Evolutionary conservation across 305 asterid genomes (phyloP), one percentile per base, ranked within the genome.

Genomic region (Fraxinus latifolia): DNA sequence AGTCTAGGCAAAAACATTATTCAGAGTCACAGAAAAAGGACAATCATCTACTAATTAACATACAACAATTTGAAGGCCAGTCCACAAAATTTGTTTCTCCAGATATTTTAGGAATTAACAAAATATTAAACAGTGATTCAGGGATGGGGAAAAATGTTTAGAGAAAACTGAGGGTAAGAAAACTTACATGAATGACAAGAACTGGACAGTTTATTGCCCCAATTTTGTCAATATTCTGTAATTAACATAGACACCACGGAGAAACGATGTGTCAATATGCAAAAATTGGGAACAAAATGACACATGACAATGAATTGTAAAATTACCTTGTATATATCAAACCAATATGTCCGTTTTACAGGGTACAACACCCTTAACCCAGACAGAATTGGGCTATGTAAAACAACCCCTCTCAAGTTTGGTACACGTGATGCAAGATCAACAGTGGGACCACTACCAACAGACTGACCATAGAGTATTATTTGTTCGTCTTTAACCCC

Each of bases 351-450:
- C 80, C 97, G 87, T 85, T 92, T 96, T 39, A 91, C 98, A 78
- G 98, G 98, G 93, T 96, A 93, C 85, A 96, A 86, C 71, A 96
- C 99, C 88, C 99, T 91, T 81, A 96, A 82, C 82, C 99, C 99
- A 33, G 99, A 96, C 88, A 96, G 88, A 83, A 96, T 93, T 31
- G 99, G 98, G 88, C 99, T 94, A 78, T 96, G 99, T 79, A 96
- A 90, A 82, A 96, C 98, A 17, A 93, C 98, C n/a, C 97, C 99
- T 88, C 99, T 92, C 90, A 96, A 88, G 89, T 93, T 91, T 77
- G 95, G 93, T 17, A 90, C 62, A 5, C 97, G 95, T 77, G 99
- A 91, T 72, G 98, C 98, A 58, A 96, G 98, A 90, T 96, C 98
- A 65, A 92, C 85, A 53, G 99, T 94, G 79, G 99, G 99, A 79